Percentiles rank a stretch among this genome's conserved stretches.
These are phyloP conservation scores for Colletotrichum musae DNA, from an alignment of 2,329 filamentous ascomycete species.

Conservation along the genomic window DNA sequence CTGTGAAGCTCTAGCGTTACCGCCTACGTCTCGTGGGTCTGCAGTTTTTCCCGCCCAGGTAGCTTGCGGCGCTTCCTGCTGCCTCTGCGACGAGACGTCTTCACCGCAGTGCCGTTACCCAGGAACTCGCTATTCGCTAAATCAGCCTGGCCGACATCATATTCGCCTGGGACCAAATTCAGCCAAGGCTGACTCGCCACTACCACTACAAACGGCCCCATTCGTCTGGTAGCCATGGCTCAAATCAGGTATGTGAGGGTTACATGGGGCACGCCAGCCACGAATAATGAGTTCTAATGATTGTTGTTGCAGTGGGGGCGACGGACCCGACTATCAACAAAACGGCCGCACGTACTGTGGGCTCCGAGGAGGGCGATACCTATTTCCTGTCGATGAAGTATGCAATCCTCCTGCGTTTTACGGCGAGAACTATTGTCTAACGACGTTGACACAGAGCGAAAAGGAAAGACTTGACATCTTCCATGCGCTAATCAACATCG, in stretches of 20 bases:
- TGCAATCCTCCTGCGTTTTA: conserved; percentile 44
- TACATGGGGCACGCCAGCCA: not conserved
- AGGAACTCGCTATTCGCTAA: not conserved
- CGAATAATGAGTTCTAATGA: conserved; percentile 10
- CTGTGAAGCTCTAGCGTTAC: not conserved
- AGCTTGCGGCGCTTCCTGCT: conserved; percentile 2
- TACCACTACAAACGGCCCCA: not conserved
- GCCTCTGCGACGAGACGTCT: not conserved
- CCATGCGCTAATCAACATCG: conserved; percentile 81
- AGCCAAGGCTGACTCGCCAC: not conserved
- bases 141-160: not conserved
- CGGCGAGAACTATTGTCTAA: conserved; percentile 13
- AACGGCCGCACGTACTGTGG: conserved; percentile 80
- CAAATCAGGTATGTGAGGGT: conserved; percentile 48
- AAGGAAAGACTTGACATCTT: conserved; percentile 86
- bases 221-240: conserved; percentile 49
- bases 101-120: not conserved
- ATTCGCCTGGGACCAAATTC: not conserved
- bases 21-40: not conserved
- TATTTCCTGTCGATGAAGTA: conserved; percentile 84
- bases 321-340: conserved; percentile 62
- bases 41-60: not conserved
- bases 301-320: conserved; percentile 16
- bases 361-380: conserved; percentile 78
- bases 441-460: conserved; percentile 70